A percentile compares a stretch with the other conserved stretches of the same genome.
Evolutionary conservation across 1,284 basidiomycete genomes (phyloP).

Genomic region (Rugosomyces carneus): DNA sequence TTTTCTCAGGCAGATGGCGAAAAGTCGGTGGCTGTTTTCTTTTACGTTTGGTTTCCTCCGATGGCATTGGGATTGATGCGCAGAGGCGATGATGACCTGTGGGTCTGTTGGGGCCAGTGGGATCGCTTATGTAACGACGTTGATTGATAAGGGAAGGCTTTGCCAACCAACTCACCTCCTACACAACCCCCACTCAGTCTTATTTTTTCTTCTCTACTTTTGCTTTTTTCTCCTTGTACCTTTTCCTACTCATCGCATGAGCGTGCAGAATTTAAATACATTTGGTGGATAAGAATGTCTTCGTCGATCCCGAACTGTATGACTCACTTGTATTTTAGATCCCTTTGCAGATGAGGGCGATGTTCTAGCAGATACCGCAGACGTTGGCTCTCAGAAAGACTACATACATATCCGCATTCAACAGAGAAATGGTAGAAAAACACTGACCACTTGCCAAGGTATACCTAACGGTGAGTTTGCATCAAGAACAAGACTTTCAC

Average conservation of each 20-base stretch:
- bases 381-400: conserved; percentile 79
- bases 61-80: too few species aligned
- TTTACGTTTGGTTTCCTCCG: conserved; percentile 29
- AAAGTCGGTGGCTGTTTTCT: conserved; percentile 64
- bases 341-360: conserved; percentile 92
- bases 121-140: conserved; percentile 18
- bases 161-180: conserved; percentile 17
- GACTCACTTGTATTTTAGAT: conserved; percentile 45
- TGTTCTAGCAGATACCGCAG: conserved; percentile 64
- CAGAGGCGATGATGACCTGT: background rate
- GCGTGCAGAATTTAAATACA: conserved; percentile 82
- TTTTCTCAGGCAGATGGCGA: conserved; percentile 53
- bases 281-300: conserved; percentile 44
- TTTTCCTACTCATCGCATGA: conserved; percentile 67
- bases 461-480: conserved; percentile 76
- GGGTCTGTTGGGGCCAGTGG: conserved; percentile 7
- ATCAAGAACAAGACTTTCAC: conserved; percentile 9
- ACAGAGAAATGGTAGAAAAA: conserved; percentile 99
- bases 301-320: conserved; percentile 28
- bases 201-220: conserved; percentile 18
- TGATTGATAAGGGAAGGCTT: conserved; percentile 16
- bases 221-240: conserved; percentile 24
- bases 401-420: conserved; percentile 97
- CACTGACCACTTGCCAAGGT: conserved; percentile 96
- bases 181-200: conserved; percentile 41